A percentile compares a stretch with the other conserved stretches of the same genome.
phyloP scores from a whole-genome alignment of 2,329 filamentous ascomycete species.

The Stachybotrys elegans region DNA sequence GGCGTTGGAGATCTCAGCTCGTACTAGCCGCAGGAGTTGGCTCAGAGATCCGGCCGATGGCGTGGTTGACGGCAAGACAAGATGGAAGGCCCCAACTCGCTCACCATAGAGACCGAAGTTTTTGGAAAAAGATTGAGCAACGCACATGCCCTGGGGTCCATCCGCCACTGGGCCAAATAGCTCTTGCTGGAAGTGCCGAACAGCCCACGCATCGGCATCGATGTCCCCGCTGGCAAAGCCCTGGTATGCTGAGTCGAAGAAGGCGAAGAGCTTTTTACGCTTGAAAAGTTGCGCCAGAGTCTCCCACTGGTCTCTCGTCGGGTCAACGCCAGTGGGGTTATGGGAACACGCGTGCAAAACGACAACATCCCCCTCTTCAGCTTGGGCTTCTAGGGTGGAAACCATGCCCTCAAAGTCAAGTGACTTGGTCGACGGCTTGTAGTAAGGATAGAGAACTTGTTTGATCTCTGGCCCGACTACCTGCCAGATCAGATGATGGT shows the following conservation, averaged over 20 bases:
- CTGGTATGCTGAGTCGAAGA: constrained; percentile 34
- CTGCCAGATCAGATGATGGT: constrained; percentile 23
- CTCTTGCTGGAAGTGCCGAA: constrained; percentile 20
- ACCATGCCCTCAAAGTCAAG: constrained; percentile 26
- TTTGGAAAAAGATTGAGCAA: constrained; percentile 31
- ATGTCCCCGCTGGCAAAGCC: constrained; percentile 29
- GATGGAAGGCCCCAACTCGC: constrained; percentile 20
- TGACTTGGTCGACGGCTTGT: constrained; percentile 12
- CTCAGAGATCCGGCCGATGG: not conserved
- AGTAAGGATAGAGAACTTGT: constrained; percentile 24
- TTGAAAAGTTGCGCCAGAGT: constrained; percentile 23
- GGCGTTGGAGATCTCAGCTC: constrained; percentile 7
- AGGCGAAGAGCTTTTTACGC: constrained; percentile 21
- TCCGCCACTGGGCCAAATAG: constrained; percentile 7
- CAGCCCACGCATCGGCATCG: constrained; percentile 26
- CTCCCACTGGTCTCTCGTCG: constrained; percentile 26
- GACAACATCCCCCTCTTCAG: constrained; percentile 23
- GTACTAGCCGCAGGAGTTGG: constrained; percentile 3
- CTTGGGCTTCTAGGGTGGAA: constrained; percentile 14
- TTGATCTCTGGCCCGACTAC: constrained; percentile 13
- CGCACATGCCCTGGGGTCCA: constrained; percentile 14
- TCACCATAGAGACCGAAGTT: constrained; percentile 33
- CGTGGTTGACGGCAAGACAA: constrained; percentile 5
- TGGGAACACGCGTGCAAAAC: constrained; percentile 32
- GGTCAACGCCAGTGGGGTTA: constrained; percentile 33